Base-by-base conservation (phyloP, 1,284 basidiomycete species). In the Apiotrichum laibachii region DNA sequence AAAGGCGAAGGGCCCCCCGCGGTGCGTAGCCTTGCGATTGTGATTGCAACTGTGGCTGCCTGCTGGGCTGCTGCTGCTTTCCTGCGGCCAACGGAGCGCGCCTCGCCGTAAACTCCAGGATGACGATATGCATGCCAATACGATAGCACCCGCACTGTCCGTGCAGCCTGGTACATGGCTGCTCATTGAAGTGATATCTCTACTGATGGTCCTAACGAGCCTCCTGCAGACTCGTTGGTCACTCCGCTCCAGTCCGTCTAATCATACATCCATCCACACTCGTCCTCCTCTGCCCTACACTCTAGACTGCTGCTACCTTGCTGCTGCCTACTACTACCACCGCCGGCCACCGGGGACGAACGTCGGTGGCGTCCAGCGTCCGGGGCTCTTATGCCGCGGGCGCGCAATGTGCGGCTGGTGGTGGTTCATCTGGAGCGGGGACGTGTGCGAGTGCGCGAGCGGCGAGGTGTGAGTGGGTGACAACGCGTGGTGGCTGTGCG, bases 301-400 rank as follows among this genome's bases (percentile, higher is more conserved):
- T 47, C 31, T 26, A 46, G 22, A 46, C 42, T 19, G 42, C 42
- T 43, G 7, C 26, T 31, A 31, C 26, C 7, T 7, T 31, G 7
- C 26, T 31, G 26, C 26, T 31, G 26, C 26, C 26, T 22, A 13
- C 12, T 5, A 6, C 26, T 33, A 55, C 56, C 56, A 61, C 48
- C 60, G 21, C 50, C 55, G 51, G 47, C 47, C 42, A 2, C 52
- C 59, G 13, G 59, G 60, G 18, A 52, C 56, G 22, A 58, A 57
- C 21, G 60, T 43, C 18, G 50, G 44, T 19, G 53, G 39, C 35
- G 49, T 22, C 35, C 39, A 26, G 37, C 35, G 37, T n/a, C 33
- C 52, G 44, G 45, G 39, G 21, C 49, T 45, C 40, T 48, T 33
- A 22, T 52, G 42, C 42, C 42, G 21, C 39, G 22, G 49, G 44